Base-by-base conservation (phyloP, 2,329 filamentous ascomycete genomes). In the Camillea tinctor region DNA sequence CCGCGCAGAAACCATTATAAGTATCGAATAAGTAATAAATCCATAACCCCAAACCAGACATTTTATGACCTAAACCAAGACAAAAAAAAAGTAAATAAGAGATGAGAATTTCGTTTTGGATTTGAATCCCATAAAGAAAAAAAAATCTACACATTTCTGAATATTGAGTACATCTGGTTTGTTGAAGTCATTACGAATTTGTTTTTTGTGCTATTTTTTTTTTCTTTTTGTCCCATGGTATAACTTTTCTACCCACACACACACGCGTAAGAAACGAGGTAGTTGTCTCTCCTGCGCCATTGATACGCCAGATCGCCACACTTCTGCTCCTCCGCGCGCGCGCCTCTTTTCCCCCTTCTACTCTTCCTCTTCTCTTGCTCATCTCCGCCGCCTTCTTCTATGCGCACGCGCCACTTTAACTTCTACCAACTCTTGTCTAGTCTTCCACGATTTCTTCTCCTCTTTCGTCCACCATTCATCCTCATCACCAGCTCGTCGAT, bases 161-260 rank as follows among this genome's bases (percentile, higher is more conserved):
- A 44, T 44, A 44, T n/a, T 44, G 36, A 44, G 17, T 44, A 44
- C 36, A 44, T 44, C 17, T 44, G 36, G n/a, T 11, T 44, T 44
- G 4, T 4, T 17, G 36, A 17, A 44, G 36, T 44, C 36, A 44
- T 44, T 44, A 44, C 36, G 36, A 44, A 44, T 44, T 44, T 44
- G 36, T 44, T 44, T 40, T 44, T 44, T 44, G 26, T 44, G 36
- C 11, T 44, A 44, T 52, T 30, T 30, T 52, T 30, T 52, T 55
- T 60, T 62, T 65, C 62, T 68, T 58, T 61, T 57, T 67, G 60
- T 62, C 65, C 64, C 61, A 66, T 65, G 68, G 61, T 63, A 63
- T 59, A 62, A 59, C 64, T 19, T 67, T 67, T 68, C 66, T n/a
- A n/a, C n/a, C 66, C 64, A 66, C 58, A 50, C 58, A 55, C 55